phyloP scores from a whole-genome alignment of 2,329 filamentous ascomycete species.

The Diaporthe ampelina region DNA sequence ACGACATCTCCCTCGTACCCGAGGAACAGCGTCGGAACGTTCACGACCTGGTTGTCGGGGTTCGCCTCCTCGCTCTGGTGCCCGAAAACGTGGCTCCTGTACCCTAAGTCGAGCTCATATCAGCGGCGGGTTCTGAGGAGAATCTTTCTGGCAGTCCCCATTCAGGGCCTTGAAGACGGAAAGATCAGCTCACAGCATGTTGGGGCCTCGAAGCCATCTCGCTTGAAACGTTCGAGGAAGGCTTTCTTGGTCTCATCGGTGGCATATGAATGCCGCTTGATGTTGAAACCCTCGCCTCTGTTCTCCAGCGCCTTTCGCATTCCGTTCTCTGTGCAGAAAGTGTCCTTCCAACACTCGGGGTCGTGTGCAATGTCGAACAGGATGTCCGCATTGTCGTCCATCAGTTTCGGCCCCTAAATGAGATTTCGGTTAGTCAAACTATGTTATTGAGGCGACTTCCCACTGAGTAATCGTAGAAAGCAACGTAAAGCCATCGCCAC shows the following conservation, averaged over 20 bases:
- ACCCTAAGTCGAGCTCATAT: constrained; percentile 37
- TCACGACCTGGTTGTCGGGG: constrained; percentile 41
- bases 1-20: constrained; percentile 48
- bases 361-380: constrained; percentile 53
- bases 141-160: background rate
- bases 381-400: constrained; percentile 55
- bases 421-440: background rate
- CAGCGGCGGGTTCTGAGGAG: background rate
- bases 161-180: no score
- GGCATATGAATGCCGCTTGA: constrained; percentile 48
- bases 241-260: constrained; percentile 44
- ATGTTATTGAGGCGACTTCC: background rate
- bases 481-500: background rate
- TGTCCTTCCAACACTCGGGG: constrained; percentile 49
- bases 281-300: constrained; percentile 43
- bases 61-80: constrained; percentile 46
- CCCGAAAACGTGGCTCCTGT: constrained; percentile 43
- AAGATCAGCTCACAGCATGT: constrained; percentile 43
- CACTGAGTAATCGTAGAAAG: background rate
- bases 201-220: constrained; percentile 48
- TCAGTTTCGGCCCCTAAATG: constrained; percentile 49
- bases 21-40: constrained; percentile 48
- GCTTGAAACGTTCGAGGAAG: constrained; percentile 47
- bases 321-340: constrained; percentile 54
- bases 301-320: constrained; percentile 49